Conservation (phyloP, 1,284 basidiomycete species). For the Gymnopus androsaceus region DNA sequence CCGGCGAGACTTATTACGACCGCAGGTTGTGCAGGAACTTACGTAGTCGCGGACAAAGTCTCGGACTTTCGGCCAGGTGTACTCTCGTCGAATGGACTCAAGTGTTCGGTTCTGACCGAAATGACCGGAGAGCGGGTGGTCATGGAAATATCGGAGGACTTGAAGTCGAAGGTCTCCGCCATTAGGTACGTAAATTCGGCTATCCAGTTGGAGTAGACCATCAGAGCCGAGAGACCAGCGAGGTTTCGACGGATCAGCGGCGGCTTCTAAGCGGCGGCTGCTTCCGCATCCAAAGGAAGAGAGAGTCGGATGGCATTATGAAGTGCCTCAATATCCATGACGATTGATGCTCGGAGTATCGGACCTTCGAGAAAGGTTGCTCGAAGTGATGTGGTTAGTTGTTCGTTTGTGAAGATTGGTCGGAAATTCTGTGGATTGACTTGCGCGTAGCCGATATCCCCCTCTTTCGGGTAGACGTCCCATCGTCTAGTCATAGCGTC, state of each 20-base stretch:
- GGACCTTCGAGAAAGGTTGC: constrained; percentile 17
- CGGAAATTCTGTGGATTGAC: constrained; percentile 30
- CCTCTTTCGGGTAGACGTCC: background rate
- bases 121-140: background rate
- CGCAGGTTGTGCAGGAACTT: too few relatives aligned
- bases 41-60: too few relatives aligned
- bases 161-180: background rate
- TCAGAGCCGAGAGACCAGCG: too few relatives aligned
- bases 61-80: too few relatives aligned
- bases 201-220: too few relatives aligned
- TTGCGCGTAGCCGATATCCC: background rate
- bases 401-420: constrained; percentile 27
- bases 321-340: constrained; percentile 14
- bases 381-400: constrained; percentile 21
- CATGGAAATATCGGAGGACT: background rate
- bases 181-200: too few relatives aligned
- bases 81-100: too few relatives aligned
- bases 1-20: background rate
- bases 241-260: background rate
- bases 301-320: too few relatives aligned
- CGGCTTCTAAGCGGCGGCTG: too few relatives aligned
- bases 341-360: constrained; percentile 16
- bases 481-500: background rate
- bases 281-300: too few relatives aligned
- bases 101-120: too few relatives aligned